Evolutionary conservation across 2,329 filamentous ascomycete species (phyloP).

Genomic region (Chrysoporthe austroafricana): DNA sequence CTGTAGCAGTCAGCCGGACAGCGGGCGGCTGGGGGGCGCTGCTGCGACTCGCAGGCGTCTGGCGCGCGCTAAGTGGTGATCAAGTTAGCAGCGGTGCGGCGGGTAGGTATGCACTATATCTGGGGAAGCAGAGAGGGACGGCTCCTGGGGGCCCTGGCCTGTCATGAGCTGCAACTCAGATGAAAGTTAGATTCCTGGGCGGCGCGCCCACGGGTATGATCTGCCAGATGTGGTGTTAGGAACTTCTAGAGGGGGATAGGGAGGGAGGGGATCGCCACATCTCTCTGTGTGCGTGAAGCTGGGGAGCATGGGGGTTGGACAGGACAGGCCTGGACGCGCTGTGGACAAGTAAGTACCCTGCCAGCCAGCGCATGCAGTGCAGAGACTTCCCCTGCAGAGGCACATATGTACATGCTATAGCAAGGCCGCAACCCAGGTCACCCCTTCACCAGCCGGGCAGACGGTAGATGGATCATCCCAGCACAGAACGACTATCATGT

Average conservation of each 20-base stretch:
- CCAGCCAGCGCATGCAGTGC: slow-evolving; percentile 1
- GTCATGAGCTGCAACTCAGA: background rate
- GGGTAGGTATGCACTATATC: background rate
- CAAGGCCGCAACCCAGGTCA: background rate
- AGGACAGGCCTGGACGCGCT: no score
- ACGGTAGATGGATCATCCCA: no score
- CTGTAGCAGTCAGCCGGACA: no score
- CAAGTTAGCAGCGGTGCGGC: background rate
- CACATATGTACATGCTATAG: no score
- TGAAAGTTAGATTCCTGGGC: background rate
- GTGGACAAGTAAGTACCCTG: background rate
- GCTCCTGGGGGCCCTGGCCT: background rate
- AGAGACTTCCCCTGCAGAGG: background rate
- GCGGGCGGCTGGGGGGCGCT: no score
- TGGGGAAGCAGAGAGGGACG: background rate
- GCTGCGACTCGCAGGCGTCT: background rate
- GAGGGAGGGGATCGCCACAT: no score
- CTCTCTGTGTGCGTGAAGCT: no score
- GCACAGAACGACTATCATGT: no score
- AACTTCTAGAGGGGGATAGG: no score
- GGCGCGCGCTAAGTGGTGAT: background rate
- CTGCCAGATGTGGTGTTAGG: no score
- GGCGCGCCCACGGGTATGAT: no score
- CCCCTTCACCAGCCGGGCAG: background rate
- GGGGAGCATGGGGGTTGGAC: no score